Conservation (phyloP, 805 yeast species). For the Candida coleopterorum region DNA sequence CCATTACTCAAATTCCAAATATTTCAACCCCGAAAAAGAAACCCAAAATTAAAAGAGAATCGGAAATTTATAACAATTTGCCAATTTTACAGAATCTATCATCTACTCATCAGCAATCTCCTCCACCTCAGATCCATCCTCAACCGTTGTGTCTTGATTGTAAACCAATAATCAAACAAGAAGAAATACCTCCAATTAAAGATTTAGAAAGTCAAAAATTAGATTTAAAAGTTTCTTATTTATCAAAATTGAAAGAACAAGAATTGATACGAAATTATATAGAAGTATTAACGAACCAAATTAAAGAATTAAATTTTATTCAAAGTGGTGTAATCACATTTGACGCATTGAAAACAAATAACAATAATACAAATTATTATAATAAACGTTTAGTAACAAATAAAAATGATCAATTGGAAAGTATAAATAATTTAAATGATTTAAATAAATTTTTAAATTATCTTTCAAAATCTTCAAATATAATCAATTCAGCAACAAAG, state of each 20-base stretch:
- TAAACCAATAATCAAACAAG: neutral
- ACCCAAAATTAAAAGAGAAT: constrained; percentile 7
- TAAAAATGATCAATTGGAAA: constrained; percentile 30
- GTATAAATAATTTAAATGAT: constrained; percentile 36
- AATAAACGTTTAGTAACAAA: neutral
- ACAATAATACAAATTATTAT: constrained; percentile 8
- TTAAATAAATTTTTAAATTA: constrained; percentile 36
- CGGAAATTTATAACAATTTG: neutral
- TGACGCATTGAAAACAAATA: constrained; percentile 30
- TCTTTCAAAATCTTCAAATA: constrained; percentile 30
- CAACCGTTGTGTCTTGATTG: neutral
- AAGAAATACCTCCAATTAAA: constrained; percentile 1
- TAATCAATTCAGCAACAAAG: constrained; percentile 38
- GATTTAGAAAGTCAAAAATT: constrained; percentile 14
- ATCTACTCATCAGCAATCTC: neutral
- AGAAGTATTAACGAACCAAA: constrained; percentile 38
- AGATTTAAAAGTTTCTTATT: constrained; percentile 27
- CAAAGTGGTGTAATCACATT: constrained; percentile 41
- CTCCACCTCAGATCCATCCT: neutral
- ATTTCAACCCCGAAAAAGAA: constrained; percentile 7
- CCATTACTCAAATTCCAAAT: neutral
- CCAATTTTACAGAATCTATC: neutral
- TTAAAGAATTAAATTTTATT: constrained; percentile 38
- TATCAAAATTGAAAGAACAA: constrained; percentile 38
- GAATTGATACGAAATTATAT: constrained; percentile 39